Conservation (phyloP, 2,329 filamentous ascomycete genomes). For the Beauveria pseudobassiana region DNA sequence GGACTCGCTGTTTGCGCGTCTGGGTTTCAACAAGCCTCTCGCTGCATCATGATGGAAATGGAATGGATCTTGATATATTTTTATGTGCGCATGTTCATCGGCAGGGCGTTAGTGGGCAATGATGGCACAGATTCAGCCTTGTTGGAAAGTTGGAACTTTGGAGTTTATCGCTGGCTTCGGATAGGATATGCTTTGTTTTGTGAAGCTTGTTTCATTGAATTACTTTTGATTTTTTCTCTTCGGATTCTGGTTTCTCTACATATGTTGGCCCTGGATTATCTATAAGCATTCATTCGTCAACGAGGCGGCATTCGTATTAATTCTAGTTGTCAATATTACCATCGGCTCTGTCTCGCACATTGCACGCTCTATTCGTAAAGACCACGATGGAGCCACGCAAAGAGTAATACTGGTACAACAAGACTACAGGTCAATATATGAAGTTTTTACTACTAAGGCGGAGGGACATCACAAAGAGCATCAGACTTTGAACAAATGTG, state of each 20-base stretch:
- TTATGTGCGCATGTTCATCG: not conserved
- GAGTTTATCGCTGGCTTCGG: not conserved
- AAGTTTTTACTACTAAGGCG: not conserved
- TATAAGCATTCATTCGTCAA: not conserved
- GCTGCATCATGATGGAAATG: not conserved
- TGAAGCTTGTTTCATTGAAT: not conserved
- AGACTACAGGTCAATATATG: too few relatives aligned
- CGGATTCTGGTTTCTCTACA: not conserved
- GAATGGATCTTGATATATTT: not conserved
- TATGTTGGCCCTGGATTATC: not conserved
- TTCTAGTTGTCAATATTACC: not conserved
- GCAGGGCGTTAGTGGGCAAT: not conserved
- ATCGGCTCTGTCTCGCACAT: too few relatives aligned
- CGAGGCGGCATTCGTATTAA: not conserved
- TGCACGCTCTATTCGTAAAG: too few relatives aligned
- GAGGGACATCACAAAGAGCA: not conserved
- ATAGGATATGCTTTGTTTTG: not conserved
- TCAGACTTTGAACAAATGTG: slow-evolving; percentile 6
- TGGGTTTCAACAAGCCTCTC: slow-evolving; percentile 42
- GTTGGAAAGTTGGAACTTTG: not conserved
- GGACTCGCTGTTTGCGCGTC: slow-evolving; percentile 73
- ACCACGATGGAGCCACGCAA: not conserved
- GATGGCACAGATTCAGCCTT: not conserved
- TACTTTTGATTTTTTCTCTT: not conserved
- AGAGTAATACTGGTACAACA: not conserved